Evolutionary conservation across 2,329 filamentous ascomycete species (phyloP).

Genomic region (Alternaria arborescens): DNA sequence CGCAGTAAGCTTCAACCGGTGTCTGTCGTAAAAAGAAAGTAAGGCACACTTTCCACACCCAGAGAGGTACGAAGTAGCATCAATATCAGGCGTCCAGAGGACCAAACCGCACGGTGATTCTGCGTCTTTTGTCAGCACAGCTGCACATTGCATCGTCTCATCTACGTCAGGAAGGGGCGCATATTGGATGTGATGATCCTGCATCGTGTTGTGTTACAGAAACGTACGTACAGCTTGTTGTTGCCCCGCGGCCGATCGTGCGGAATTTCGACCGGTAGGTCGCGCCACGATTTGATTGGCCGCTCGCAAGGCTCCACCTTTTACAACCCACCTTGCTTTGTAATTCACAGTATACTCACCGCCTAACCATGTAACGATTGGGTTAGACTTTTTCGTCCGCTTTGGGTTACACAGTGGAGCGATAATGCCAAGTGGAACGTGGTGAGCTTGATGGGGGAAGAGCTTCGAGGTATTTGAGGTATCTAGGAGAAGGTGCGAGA

Average conservation of each 20-base stretch:
- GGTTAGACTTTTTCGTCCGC: neutral
- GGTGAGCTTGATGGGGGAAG: neutral
- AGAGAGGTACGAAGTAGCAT: no score
- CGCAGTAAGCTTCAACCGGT: neutral
- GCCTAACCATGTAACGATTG: neutral
- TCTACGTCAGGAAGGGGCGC: neutral
- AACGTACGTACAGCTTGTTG: neutral
- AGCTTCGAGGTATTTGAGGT: neutral
- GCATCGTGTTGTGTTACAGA: neutral
- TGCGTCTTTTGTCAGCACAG: neutral
- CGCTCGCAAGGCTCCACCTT: neutral
- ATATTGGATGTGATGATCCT: neutral
- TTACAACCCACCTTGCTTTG: neutral
- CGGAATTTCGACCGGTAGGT: neutral
- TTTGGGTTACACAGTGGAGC: neutral
- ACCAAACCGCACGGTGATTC: slow-evolving; percentile 7
- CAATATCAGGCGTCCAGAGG: neutral
- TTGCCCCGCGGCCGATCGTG: neutral
- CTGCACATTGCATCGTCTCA: neutral
- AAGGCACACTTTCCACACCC: neutral
- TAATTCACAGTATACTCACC: neutral
- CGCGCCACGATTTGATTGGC: neutral
- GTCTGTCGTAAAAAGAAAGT: neutral
- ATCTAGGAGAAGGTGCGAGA: slow-evolving; percentile 1
- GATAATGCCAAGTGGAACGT: slow-evolving; percentile 1